phyloP scores from a whole-genome alignment of 805 yeast species.

The Tetrapisispora phaffii region DNA sequence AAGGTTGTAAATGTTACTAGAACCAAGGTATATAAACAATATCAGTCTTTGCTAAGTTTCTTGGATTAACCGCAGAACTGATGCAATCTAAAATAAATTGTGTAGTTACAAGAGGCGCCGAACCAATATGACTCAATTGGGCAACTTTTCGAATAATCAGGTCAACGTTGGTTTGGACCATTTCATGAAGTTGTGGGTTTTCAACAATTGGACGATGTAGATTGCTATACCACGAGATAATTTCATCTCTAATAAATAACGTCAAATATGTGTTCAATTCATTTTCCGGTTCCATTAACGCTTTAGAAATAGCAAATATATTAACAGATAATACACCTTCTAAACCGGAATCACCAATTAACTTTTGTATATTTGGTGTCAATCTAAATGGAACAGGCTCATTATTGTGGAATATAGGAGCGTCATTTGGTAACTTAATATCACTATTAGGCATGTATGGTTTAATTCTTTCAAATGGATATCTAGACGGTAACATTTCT shows the following conservation, averaged over 20 bases:
- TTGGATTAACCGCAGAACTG: constrained; percentile 90
- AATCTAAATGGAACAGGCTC: constrained; percentile 94
- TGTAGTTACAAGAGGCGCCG: constrained; percentile 56
- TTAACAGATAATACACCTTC: constrained; percentile 88
- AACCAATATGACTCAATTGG: constrained; percentile 57
- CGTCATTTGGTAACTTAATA: constrained; percentile 32
- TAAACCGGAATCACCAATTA: constrained; percentile 87
- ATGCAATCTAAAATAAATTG: constrained; percentile 85
- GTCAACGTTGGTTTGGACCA: constrained; percentile 82
- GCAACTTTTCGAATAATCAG: constrained; percentile 68
- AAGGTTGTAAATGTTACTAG: constrained; percentile 26
- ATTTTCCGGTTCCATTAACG: constrained; percentile 82
- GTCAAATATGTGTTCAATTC: constrained; percentile 86
- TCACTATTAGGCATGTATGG: constrained; percentile 31
- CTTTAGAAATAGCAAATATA: constrained; percentile 74
- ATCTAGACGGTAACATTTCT: constrained; percentile 88
- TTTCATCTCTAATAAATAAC: constrained; percentile 92
- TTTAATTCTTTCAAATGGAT: constrained; percentile 39
- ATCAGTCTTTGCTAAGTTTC: constrained; percentile 85
- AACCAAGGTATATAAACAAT: constrained; percentile 93
- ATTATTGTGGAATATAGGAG: constrained; percentile 80
- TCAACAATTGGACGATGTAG: constrained; percentile 75
- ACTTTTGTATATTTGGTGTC: constrained; percentile 88
- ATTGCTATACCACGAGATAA: constrained; percentile 87
- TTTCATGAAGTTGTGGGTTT: constrained; percentile 74